A percentile compares a stretch with the other conserved stretches of the same genome.
These are phyloP conservation scores for Akanthomyces lecanii DNA, from an alignment of 2,329 filamentous ascomycete genomes.

Conservation along the genomic window DNA sequence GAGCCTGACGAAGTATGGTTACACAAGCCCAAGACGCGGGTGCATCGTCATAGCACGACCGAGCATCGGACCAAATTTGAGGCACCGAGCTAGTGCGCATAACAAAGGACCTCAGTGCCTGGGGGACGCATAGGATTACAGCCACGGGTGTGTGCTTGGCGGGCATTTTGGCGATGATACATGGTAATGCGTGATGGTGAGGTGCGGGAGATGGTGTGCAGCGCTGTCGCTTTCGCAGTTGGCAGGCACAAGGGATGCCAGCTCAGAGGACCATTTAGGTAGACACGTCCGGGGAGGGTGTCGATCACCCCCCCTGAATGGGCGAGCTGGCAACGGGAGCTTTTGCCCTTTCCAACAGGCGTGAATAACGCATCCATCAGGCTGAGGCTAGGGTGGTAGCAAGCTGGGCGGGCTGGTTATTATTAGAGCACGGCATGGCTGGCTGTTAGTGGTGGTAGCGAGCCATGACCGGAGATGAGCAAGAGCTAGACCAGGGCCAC, in stretches of 20 bases:
- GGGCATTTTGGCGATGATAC: not conserved
- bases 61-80: not conserved
- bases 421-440: not conserved
- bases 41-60: not conserved
- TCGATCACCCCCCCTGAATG: constrained; percentile 9
- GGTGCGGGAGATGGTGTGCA: constrained; percentile 5
- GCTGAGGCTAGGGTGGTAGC: constrained; percentile 1
- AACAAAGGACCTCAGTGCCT: not conserved
- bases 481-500: not conserved
- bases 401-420: not conserved
- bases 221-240: not conserved
- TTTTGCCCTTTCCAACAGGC: constrained; percentile 3
- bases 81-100: not conserved
- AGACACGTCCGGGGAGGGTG: not conserved
- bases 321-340: not conserved
- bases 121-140: not conserved
- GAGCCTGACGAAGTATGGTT: not conserved
- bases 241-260: not conserved
- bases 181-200: not conserved
- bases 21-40: not conserved
- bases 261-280: constrained; percentile 5
- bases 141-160: not conserved
- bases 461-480: constrained; percentile 5
- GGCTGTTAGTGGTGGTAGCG: not conserved
- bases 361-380: not conserved